Percentiles rank a stretch among this genome's conserved stretches.
Evolutionary conservation across 176 grass and related monocot genomes (phyloP).

Genomic region (Saccharum officinarum): DNA sequence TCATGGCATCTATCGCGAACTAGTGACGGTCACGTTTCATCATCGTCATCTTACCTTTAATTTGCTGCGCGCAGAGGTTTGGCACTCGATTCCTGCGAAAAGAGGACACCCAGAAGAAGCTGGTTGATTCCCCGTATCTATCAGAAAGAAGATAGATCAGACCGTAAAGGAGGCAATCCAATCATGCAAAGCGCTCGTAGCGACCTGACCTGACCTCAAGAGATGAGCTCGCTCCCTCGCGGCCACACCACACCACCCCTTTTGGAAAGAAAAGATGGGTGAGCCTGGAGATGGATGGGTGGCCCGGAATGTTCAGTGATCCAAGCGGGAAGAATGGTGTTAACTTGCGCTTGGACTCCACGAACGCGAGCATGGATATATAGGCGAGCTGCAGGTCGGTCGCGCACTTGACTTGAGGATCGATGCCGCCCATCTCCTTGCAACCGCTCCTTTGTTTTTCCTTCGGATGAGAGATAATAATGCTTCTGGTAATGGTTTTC

Average conservation of each 20-base stretch:
- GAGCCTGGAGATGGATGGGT: not conserved
- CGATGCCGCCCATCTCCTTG: not conserved
- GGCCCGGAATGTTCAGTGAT: conserved; percentile 8
- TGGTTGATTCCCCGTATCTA: conserved; percentile 12
- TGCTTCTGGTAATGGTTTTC: no score
- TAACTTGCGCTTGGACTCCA: conserved; percentile 16
- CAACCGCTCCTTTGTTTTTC: not conserved
- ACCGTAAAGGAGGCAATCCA: conserved; percentile 28
- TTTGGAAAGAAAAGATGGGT: conserved; percentile 4
- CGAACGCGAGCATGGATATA: not conserved
- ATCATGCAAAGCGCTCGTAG: not conserved
- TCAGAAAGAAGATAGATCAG: not conserved
- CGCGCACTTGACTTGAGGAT: not conserved
- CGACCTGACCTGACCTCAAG: not conserved
- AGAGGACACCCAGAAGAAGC: not conserved
- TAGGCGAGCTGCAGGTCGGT: not conserved
- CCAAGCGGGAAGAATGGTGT: conserved; percentile 18
- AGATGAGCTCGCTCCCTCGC: not conserved
- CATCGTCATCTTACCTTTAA: not conserved
- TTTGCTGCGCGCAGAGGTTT: not conserved
- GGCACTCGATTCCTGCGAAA: conserved; percentile 24
- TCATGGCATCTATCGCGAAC: not conserved
- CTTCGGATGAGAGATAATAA: no score
- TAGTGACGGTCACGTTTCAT: not conserved
- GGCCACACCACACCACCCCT: not conserved